Conservation (phyloP, 2,329 filamentous ascomycete species). For the Biscogniauxia mediterranea region DNA sequence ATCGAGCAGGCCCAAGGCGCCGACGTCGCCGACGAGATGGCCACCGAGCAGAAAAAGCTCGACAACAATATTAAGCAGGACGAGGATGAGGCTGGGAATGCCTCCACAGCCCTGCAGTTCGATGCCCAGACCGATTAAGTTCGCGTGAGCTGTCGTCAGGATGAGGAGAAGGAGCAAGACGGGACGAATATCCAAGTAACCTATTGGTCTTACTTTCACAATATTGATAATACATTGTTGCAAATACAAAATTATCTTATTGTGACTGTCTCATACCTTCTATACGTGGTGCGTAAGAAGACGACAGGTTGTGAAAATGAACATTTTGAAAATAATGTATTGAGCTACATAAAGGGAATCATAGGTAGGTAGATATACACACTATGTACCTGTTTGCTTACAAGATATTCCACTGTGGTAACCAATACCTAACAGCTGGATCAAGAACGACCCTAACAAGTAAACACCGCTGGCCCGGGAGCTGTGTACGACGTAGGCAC, state of each 20-base stretch:
- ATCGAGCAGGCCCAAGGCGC: slow-evolving; percentile 51
- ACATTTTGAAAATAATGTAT: too few relatives aligned
- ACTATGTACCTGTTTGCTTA: slow-evolving; percentile 2
- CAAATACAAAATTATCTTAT: not conserved
- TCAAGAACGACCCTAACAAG: slow-evolving; percentile 19
- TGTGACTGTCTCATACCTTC: too few relatives aligned
- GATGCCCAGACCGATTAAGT: slow-evolving; percentile 30
- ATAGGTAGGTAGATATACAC: too few relatives aligned
- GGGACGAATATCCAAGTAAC: not conserved
- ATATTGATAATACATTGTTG: not conserved
- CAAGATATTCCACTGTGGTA: not conserved
- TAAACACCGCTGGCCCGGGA: slow-evolving; percentile 29
- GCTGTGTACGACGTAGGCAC: slow-evolving; percentile 38
- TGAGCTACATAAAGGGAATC: too few relatives aligned
- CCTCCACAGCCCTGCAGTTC: slow-evolving; percentile 40
- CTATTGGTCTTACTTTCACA: not conserved
- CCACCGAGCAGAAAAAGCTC: slow-evolving; percentile 49
- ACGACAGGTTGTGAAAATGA: too few relatives aligned
- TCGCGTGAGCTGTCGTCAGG: not conserved
- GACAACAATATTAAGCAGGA: slow-evolving; percentile 52
- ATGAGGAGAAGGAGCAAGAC: not conserved
- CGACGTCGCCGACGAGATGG: slow-evolving; percentile 44
- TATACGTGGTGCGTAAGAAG: too few relatives aligned
- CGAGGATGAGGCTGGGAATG: slow-evolving; percentile 44
- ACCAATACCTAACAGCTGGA: too few relatives aligned